Conservation (phyloP, 176 grass and related monocot genomes). For the Triticum urartu region DNA sequence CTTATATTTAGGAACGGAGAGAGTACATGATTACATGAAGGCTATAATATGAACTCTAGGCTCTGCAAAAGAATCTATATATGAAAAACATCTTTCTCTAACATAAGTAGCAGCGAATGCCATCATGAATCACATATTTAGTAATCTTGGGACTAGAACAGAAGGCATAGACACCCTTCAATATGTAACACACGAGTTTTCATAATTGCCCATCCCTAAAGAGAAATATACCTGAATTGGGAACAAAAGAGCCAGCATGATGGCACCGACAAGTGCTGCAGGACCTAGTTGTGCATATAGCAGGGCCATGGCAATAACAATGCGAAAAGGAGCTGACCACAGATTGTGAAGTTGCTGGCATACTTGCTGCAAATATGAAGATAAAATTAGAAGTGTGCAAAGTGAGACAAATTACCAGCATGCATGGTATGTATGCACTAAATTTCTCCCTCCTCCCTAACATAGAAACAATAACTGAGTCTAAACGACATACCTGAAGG, state of each 20-base stretch:
- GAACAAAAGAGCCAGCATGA: constrained; percentile 87
- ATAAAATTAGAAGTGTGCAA: constrained; percentile 26
- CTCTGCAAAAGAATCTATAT: background rate
- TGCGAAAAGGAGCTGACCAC: constrained; percentile 99
- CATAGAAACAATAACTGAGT: constrained; percentile 6
- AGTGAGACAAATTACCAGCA: constrained; percentile 14
- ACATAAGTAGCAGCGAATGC: background rate
- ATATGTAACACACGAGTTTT: constrained; percentile 4
- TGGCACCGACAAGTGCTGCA: constrained; percentile 75
- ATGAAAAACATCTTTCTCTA: constrained; percentile 18
- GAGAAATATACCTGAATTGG: constrained; percentile 79
- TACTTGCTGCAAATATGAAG: constrained; percentile 73
- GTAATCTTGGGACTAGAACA: too few species aligned
- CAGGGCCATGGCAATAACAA: constrained; percentile 75
- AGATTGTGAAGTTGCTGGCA: constrained; percentile 96
- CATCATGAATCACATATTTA: background rate
- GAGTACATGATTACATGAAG: too few species aligned
- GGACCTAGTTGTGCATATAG: constrained; percentile 76
- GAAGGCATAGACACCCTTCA: constrained; percentile 1
- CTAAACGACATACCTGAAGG: constrained; percentile 65
- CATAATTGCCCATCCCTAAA: constrained; percentile 11
- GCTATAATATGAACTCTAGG: too few species aligned
- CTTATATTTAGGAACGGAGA: too few species aligned
- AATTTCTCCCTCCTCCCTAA: constrained; percentile 10
- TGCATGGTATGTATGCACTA: background rate